Percentiles rank a stretch among this genome's conserved stretches.
These are phyloP conservation scores for Pholiota conissans DNA, from an alignment of 768 basidiomycete species.

Conservation along the genomic window DNA sequence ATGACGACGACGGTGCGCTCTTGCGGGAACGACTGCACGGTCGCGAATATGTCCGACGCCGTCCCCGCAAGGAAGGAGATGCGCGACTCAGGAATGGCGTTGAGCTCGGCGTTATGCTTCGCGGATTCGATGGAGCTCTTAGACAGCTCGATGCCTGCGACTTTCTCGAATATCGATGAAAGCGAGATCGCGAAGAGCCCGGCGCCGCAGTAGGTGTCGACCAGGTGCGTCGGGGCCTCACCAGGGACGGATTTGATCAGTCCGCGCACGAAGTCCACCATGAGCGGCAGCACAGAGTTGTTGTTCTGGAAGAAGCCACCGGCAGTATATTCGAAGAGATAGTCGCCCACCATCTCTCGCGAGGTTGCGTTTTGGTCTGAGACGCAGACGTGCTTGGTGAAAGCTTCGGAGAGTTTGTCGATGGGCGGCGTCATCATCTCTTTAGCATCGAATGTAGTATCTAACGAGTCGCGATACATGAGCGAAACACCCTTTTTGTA, in stretches of 20 bases:
- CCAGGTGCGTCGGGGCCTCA: conserved; percentile 72
- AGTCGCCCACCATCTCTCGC: conserved; percentile 81
- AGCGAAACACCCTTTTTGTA: conserved; percentile 91
- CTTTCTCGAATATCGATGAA: conserved; percentile 66
- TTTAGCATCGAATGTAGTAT: conserved; percentile 22
- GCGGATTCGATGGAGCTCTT: conserved; percentile 69
- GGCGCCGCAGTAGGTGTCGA: conserved; percentile 93
- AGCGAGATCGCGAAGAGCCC: conserved; percentile 88
- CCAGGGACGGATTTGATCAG: conserved; percentile 53
- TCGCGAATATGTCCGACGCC: conserved; percentile 81
- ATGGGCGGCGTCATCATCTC: conserved; percentile 25
- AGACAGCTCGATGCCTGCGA: conserved; percentile 89
- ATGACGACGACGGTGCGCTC: conserved; percentile 69
- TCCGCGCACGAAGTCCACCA: conserved; percentile 81
- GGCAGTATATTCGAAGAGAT: conserved; percentile 81
- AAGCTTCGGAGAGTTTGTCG: conserved; percentile 36
- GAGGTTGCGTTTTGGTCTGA: conserved; percentile 80
- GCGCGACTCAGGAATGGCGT: conserved; percentile 54
- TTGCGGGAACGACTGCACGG: conserved; percentile 65
- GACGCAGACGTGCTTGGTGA: conserved; percentile 73
- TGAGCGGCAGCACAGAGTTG: conserved; percentile 83
- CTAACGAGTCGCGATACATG: conserved; percentile 81
- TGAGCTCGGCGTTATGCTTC: conserved; percentile 63
- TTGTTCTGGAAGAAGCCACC: conserved; percentile 99
- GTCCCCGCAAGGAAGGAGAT: conserved; percentile 79